Evolutionary conservation across 257 asterid species (phyloP), one percentile per base, ranked within the genome.

Genomic region (Plantago elongata): DNA sequence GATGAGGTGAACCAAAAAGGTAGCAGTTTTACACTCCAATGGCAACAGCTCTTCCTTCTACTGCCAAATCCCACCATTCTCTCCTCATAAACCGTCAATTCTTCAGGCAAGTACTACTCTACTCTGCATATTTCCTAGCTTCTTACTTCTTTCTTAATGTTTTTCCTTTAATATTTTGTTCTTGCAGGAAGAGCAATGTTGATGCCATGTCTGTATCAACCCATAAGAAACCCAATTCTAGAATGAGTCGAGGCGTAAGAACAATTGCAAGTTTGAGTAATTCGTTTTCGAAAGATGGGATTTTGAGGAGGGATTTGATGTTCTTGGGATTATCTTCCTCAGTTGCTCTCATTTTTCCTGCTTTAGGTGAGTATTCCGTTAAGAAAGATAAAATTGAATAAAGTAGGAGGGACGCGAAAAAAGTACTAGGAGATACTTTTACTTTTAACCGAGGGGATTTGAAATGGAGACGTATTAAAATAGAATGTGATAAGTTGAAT

Each of bases 221-320:
- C 65, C 67, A 29, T 57, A 68, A 45, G 63, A 70, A 45, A 59
- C 18, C 61, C 18, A 17, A 52, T 9, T 52, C 12, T 45, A 68
- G 55, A 49, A 52, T 52, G 64, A 66, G 38, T 75, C 58, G 60
- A 60, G 37, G 62, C 63, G 66, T 22, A 50, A 81, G 46, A 18
- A 51, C 58, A 40, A 30, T 54, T 59, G 74, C 69, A 38, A 50
- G 74, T 50, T 75, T 75, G 59, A 63, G 51, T 44, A 71, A 65
- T 67, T 65, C 74, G 40, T 77, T 83, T n/a, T 55, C 61, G 68
- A 66, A 60, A 34, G 68, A 60, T 75, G 86, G 77, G 61, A 29
- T 81, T 72, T 77, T 65, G 54, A 81, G 81, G 73, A 83, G 90
- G 75, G 86, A 81, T 73, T 77, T 86, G 45, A 62, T 78, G 79